phyloP scores from a whole-genome alignment of 306 rosid genomes.

The Oxytropis ochrocephala region DNA sequence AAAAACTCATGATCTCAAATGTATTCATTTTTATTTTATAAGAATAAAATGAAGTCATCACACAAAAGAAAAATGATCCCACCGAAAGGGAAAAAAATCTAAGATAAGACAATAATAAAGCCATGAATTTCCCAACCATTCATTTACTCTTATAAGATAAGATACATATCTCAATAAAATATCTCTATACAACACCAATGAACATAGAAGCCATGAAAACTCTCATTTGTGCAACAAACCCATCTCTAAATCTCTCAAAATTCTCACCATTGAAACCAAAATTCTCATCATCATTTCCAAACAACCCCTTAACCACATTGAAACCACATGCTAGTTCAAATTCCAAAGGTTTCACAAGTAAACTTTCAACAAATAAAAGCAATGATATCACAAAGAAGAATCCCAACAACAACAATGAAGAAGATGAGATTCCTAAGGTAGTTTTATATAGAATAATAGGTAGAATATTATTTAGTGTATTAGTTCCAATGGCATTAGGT shows the following conservation, averaged over 20 bases:
- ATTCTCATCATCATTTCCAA: constrained; percentile 15
- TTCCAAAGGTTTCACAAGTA: constrained; percentile 55
- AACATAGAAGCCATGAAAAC: constrained; percentile 47
- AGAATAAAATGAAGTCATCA: no score
- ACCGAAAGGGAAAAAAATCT: neutral
- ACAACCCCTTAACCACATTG: constrained; percentile 2
- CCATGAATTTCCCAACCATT: constrained; percentile 21
- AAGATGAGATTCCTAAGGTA: constrained; percentile 47
- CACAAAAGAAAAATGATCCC: neutral
- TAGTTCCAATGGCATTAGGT: constrained; percentile 66
- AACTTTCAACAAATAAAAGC: constrained; percentile 19
- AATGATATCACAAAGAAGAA: constrained; percentile 13
- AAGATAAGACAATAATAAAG: neutral
- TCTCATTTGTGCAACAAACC: constrained; percentile 33
- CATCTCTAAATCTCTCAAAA: constrained; percentile 31
- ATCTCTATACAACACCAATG: neutral
- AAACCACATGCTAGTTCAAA: constrained; percentile 43
- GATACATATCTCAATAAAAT: constrained; percentile 26
- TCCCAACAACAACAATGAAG: constrained; percentile 34
- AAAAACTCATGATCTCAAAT: no score
- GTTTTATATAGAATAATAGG: constrained; percentile 53
- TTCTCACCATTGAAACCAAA: constrained; percentile 44
- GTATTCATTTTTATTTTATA: no score
- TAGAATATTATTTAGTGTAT: constrained; percentile 56
- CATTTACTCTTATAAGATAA: constrained; percentile 48